Base-by-base conservation (phyloP, 129 eudicot genomes). In the Pulicaria dysenterica region DNA sequence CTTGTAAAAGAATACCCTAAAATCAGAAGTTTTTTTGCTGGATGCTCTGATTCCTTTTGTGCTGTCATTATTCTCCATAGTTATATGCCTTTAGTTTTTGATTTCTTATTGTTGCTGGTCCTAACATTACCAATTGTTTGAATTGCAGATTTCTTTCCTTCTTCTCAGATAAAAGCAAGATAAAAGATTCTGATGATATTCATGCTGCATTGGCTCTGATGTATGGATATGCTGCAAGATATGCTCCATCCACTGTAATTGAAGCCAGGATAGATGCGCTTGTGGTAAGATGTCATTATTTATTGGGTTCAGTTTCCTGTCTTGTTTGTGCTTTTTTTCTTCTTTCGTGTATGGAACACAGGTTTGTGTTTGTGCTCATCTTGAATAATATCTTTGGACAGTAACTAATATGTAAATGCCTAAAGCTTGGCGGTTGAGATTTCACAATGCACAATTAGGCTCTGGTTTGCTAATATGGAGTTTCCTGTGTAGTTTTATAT, bases 151-250 rank as follows among this genome's bases (percentile, higher is more conserved):
- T 93, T 71, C 70, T 89, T 57, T 84, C 91, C 57, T 88, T 87
- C 75, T 94, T 94, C 82, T 88, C 92, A 56, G 97, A 94, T 82
- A 84, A 75, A 90, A 87, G 80, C 67, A 88, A 85, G 82, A 80
- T 90, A 79, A 94, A 88, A 79, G 97, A 94, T 72, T 90, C 99
- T 45, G 99, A 94, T 88, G 99, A 94, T 83, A 81, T 94, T 54
- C 97, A 94, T 84, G 99, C 99, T 69, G 93, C 97, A 44, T 72
- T 94, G 83, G 99, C 99, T 66, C 85, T 94, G 55, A 94, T 94
- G 99, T 94, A 94, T 81, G 99, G 99, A 64, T 94, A 94, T 90
- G 98, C 99, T 14, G 99, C 99, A 82, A 94, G 89, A 80, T 94
- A 94, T 83, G 99, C 99, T 69, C 97, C 99, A 65, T 88, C 99